These are phyloP conservation scores for Salisapilia sapeloensis DNA, from an alignment of 352 stramenopile species.

Conservation along the genomic window DNA sequence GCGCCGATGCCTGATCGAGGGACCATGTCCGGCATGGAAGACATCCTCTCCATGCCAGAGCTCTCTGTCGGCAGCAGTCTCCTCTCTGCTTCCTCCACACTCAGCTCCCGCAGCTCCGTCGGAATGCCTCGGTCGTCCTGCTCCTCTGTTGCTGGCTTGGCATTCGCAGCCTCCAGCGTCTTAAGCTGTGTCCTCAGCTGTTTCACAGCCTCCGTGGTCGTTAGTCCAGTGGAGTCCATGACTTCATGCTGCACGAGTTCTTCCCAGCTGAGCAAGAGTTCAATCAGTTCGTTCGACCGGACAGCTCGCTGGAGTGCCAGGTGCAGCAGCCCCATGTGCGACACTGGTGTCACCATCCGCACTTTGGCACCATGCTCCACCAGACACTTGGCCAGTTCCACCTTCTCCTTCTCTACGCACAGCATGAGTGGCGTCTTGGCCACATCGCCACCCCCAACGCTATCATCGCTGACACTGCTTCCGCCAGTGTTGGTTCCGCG, in stretches of 20 bases:
- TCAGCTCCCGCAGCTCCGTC: too few species aligned
- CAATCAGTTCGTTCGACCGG: too few species aligned
- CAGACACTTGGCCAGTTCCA: constrained; percentile 21
- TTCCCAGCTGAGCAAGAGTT: too few species aligned
- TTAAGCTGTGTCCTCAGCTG: constrained; percentile 3
- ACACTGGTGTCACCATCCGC: constrained; percentile 18
- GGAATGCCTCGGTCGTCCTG: too few species aligned
- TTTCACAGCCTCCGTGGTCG: constrained; percentile 9
- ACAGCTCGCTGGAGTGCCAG: constrained; percentile 9
- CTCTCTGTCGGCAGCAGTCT: too few species aligned
- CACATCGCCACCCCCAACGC: too few species aligned
- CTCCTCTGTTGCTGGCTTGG: not conserved
- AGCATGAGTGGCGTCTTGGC: constrained; percentile 35
- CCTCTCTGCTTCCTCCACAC: too few species aligned
- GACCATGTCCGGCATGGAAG: too few species aligned
- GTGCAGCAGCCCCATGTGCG: constrained; percentile 28
- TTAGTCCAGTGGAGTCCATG: constrained; percentile 7
- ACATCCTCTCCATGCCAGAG: too few species aligned
- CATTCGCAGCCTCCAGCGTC: not conserved
- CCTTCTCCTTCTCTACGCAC: constrained; percentile 29
- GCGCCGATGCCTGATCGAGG: too few species aligned
- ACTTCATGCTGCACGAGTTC: constrained; percentile 3
- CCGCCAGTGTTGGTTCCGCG: too few species aligned
- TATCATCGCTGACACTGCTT: too few species aligned
- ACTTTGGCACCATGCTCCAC: constrained; percentile 24